Conservation (phyloP, 2,329 filamentous ascomycete species). For the Annulohypoxylon truncatum region DNA sequence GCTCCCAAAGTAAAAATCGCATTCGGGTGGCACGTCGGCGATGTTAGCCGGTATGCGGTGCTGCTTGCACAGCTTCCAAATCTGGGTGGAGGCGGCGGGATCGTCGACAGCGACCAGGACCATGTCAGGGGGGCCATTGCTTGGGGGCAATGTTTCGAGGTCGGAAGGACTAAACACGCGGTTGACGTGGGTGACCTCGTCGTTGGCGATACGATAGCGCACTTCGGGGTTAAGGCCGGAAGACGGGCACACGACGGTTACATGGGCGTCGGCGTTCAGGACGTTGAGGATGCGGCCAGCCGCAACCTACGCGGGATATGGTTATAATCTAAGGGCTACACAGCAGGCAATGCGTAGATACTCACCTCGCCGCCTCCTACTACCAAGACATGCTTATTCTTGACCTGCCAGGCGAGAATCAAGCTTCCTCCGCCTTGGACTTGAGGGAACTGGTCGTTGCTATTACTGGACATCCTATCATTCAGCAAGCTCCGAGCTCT, state of each 20-base stretch:
- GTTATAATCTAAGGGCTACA: neutral
- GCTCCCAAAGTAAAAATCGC: slow-evolving; percentile 98
- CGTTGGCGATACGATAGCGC: slow-evolving; percentile 78
- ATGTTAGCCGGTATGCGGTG: slow-evolving; percentile 90
- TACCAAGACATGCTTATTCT: slow-evolving; percentile 88
- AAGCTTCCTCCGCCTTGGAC: slow-evolving; percentile 92
- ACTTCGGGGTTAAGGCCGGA: slow-evolving; percentile 90
- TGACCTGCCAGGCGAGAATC: slow-evolving; percentile 95
- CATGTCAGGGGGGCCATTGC: slow-evolving; percentile 69
- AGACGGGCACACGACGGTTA: slow-evolving; percentile 85
- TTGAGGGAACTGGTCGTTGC: slow-evolving; percentile 71
- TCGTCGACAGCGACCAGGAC: slow-evolving; percentile 95
- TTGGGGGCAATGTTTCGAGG: slow-evolving; percentile 70
- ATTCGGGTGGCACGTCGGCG: slow-evolving; percentile 94
- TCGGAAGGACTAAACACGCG: slow-evolving; percentile 88
- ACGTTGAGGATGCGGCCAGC: slow-evolving; percentile 93
- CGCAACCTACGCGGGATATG: slow-evolving; percentile 76
- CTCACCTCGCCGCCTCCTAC: slow-evolving; percentile 93
- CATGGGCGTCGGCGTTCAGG: slow-evolving; percentile 88
- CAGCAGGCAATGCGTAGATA: slow-evolving; percentile 21
- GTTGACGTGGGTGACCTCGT: slow-evolving; percentile 83
- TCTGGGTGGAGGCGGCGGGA: slow-evolving; percentile 85
- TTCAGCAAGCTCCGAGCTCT: slow-evolving; percentile 12
- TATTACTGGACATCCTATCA: slow-evolving; percentile 36
- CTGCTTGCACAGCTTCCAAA: slow-evolving; percentile 95